Conservation (phyloP, 257 asterid genomes). For the Asclepias syriaca region DNA sequence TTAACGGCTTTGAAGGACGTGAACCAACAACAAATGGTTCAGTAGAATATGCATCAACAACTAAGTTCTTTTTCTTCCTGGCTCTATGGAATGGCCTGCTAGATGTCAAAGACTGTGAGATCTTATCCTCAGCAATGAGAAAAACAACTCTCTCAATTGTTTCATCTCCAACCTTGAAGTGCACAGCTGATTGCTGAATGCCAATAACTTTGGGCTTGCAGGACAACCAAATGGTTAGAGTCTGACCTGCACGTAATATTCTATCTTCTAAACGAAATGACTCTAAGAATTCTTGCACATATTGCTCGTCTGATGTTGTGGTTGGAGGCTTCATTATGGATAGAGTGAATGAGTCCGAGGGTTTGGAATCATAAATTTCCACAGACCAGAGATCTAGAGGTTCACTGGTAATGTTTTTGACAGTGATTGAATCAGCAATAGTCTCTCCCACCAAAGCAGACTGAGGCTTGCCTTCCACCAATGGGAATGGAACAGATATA, state of each 20-base stretch:
- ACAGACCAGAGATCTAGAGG: conserved; percentile 70
- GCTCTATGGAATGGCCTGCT: conserved; percentile 51
- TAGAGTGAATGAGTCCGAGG: conserved; percentile 58
- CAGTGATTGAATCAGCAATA: conserved; percentile 42
- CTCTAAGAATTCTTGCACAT: conserved; percentile 51
- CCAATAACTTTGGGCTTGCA: conserved; percentile 95
- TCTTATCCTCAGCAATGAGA: conserved; percentile 76
- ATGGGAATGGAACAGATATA: conserved; percentile 75
- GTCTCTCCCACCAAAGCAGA: conserved; percentile 69
- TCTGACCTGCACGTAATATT: conserved; percentile 39
- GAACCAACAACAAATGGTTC: conserved; percentile 46
- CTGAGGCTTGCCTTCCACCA: conserved; percentile 53
- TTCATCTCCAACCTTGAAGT: conserved; percentile 66
- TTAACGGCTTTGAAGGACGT: conserved; percentile 51
- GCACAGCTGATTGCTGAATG: conserved; percentile 69
- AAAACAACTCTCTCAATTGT: conserved; percentile 68
- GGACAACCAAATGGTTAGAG: conserved; percentile 63
- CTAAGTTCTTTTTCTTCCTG: conserved; percentile 46
- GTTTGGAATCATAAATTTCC: conserved; percentile 78
- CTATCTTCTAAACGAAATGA: conserved; percentile 60
- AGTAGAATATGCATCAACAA: conserved; percentile 31
- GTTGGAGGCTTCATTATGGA: conserved; percentile 83
- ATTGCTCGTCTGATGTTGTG: conserved; percentile 45
- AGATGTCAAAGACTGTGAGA: conserved; percentile 63
- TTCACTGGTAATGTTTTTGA: conserved; percentile 48